phyloP scores from a whole-genome alignment of 2,329 filamentous ascomycete species.

The Plectosphaerella cucumerina region DNA sequence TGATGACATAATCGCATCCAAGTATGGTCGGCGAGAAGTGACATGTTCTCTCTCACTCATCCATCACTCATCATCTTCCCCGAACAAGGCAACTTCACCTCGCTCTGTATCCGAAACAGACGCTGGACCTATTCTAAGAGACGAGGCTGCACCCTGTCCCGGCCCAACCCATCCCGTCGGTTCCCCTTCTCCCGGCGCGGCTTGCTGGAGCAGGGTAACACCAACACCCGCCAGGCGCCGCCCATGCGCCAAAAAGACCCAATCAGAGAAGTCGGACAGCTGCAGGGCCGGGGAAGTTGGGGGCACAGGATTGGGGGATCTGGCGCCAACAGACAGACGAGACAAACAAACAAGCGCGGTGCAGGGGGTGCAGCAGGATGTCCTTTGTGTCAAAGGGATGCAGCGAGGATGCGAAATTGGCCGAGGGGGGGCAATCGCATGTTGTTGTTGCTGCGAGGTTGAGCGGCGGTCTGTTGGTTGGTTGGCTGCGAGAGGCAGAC shows the following conservation, averaged over 20 bases:
- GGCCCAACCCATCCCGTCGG: neutral
- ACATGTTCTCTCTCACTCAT: too few species aligned
- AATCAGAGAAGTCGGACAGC: neutral
- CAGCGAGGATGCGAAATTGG: neutral
- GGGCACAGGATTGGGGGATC: neutral
- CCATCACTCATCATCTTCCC: too few species aligned
- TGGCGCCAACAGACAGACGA: neutral
- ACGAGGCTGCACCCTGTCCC: neutral
- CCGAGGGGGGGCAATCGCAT: too few species aligned
- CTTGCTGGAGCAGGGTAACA: too few species aligned
- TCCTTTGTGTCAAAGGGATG: neutral
- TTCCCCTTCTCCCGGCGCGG: neutral
- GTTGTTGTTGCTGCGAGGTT: neutral
- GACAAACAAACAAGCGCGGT: neutral
- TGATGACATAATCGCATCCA: too few species aligned
- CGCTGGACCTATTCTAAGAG: neutral
- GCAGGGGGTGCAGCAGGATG: neutral
- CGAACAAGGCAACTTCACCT: too few species aligned
- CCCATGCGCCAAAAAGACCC: neutral
- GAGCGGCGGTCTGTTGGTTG: neutral
- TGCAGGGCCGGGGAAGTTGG: neutral
- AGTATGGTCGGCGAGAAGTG: too few species aligned
- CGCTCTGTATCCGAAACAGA: too few species aligned
- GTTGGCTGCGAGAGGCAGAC: neutral
- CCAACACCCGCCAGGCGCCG: neutral